Evolutionary conservation across 148 eudicot species (phyloP).

Genomic region (Amaranthus palmeri): DNA sequence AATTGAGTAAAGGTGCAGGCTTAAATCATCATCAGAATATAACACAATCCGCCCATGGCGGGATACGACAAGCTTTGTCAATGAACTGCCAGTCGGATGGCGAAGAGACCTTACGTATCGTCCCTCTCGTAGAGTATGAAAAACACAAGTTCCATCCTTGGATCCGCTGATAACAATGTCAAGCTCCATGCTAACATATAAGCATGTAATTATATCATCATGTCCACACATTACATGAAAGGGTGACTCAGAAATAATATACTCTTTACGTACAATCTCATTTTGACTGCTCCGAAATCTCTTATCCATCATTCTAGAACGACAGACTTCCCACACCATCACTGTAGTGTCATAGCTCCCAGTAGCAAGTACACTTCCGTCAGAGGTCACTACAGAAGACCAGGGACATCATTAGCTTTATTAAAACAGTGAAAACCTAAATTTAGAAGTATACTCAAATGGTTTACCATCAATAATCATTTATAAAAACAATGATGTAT

Average conservation of each 20-base stretch:
- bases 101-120: conserved; percentile 83
- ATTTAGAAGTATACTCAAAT: not conserved
- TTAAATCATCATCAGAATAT: conserved; percentile 86
- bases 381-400: conserved; percentile 64
- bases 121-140: conserved; percentile 83
- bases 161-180: conserved; percentile 98
- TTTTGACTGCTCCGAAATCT: conserved; percentile 53
- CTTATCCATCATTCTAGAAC: conserved; percentile 56
- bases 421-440: not conserved
- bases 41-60: conserved; percentile 74
- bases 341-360: conserved; percentile 98
- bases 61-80: conserved; percentile 87
- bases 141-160: conserved; percentile 94
- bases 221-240: conserved; percentile 97
- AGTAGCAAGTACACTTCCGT: conserved; percentile 88
- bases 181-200: conserved; percentile 80
- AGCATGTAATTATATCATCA: conserved; percentile 91
- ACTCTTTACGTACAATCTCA: conserved; percentile 74
- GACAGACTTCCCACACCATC: conserved; percentile 92
- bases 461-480: no score
- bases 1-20: conserved; percentile 77
- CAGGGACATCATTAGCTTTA: conserved; percentile 4
- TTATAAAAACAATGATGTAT: no score
- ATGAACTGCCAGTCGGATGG: conserved; percentile 79
- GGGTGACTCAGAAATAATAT: conserved; percentile 72